phyloP scores from a whole-genome alignment of 768 basidiomycete species.

The Sutorius australiensis region DNA sequence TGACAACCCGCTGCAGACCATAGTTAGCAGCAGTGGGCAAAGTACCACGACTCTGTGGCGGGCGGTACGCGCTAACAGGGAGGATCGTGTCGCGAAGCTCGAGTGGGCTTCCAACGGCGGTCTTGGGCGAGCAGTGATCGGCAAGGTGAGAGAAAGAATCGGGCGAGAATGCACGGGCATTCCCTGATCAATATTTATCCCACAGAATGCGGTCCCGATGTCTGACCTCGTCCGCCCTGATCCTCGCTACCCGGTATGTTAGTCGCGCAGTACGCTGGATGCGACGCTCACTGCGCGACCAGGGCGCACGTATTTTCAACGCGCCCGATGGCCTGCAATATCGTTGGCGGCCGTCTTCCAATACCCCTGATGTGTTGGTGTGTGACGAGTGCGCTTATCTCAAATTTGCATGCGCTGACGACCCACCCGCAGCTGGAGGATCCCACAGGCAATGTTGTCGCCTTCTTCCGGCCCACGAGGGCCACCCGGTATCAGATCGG shows the following conservation, averaged over 20 bases:
- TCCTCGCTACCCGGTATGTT: conserved; percentile 54
- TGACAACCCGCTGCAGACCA: conserved; percentile 49
- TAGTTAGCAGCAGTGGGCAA: conserved; percentile 56
- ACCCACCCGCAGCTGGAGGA: conserved; percentile 60
- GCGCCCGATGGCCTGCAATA: conserved; percentile 81
- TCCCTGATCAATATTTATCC: conserved; percentile 27
- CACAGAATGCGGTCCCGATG: conserved; percentile 75
- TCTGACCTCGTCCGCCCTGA: conserved; percentile 75
- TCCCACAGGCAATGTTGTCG: conserved; percentile 62
- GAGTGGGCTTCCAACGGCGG: conserved; percentile 84
- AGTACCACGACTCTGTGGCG: conserved; percentile 78
- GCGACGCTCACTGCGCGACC: conserved; percentile 16
- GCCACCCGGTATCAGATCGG: conserved; percentile 81
- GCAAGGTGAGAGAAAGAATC: conserved; percentile 54
- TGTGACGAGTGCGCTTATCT: conserved; percentile 24
- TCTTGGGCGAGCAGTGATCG: conserved; percentile 80
- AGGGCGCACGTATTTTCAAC: conserved; percentile 69
- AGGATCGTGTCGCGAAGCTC: conserved; percentile 83
- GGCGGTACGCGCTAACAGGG: conserved; percentile 77
- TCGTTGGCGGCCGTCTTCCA: conserved; percentile 71
- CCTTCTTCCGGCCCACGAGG: conserved; percentile 75
- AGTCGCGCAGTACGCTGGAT: conserved; percentile 8
- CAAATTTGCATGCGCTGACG: conserved; percentile 4
- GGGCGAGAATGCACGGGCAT: conserved; percentile 11
- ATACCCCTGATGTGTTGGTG: conserved; percentile 57